These are phyloP conservation scores for Malus asiatica DNA, from an alignment of 306 rosid genomes.

Conservation along the genomic window DNA sequence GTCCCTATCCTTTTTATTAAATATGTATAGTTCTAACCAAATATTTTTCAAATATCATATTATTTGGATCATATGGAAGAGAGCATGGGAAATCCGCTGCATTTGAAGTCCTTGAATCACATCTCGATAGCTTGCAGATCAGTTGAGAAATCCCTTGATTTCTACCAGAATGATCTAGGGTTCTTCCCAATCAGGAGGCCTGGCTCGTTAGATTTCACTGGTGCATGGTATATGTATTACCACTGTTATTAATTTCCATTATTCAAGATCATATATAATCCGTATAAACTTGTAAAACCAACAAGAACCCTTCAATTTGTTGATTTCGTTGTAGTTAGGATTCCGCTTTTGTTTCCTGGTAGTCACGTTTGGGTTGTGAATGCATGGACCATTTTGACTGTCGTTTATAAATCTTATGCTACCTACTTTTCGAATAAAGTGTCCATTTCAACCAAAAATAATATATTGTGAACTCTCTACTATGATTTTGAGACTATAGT, in stretches of 20 bases:
- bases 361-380: no score
- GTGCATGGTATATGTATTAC: conserved; percentile 37
- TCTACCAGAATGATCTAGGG: conserved; percentile 63
- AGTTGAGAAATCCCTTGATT: conserved; percentile 49
- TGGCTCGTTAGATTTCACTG: conserved; percentile 31
- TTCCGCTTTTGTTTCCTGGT: no score
- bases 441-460: no score
- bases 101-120: conserved; percentile 69
- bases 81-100: conserved; percentile 46
- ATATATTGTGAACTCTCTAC: neutral
- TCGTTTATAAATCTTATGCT: no score
- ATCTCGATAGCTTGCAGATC: conserved; percentile 68
- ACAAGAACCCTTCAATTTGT: neutral
- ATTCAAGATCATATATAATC: neutral
- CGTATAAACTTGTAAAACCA: neutral
- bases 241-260: no score
- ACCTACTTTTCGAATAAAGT: no score
- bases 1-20: no score
- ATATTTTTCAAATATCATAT: neutral
- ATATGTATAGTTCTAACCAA: no score
- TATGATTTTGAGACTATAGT: neutral
- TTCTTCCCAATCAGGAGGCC: conserved; percentile 48
- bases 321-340: no score
- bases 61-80: neutral
- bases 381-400: no score